These are phyloP conservation scores for Polyporus tsugae DNA, from an alignment of 1,284 basidiomycete species.

Conservation along the genomic window DNA sequence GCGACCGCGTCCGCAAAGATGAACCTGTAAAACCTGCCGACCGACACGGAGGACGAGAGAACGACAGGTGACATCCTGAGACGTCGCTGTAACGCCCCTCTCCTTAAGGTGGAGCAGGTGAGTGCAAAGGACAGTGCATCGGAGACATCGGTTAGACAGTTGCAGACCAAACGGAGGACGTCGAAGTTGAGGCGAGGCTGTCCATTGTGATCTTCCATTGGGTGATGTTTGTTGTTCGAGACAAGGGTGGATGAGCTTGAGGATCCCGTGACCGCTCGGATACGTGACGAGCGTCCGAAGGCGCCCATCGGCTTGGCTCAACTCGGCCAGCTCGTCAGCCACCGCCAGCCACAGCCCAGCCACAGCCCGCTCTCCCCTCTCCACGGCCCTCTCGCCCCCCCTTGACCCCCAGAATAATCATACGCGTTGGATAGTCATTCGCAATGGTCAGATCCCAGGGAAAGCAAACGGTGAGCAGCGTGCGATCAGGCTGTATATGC, in stretches of 20 bases:
- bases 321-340: conserved; percentile 31
- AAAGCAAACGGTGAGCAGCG: conserved; percentile 38
- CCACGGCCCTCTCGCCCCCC: conserved; percentile 1
- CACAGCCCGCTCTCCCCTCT: conserved; percentile 16
- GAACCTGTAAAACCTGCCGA: neutral
- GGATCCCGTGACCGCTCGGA: neutral
- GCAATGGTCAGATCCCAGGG: conserved; percentile 35
- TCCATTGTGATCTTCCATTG: neutral
- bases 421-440: neutral
- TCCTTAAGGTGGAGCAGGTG: neutral
- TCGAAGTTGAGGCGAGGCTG: neutral
- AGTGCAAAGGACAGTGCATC: neutral
- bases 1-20: neutral
- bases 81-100: neutral
- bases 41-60: neutral
- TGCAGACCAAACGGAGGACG: conserved; percentile 1
- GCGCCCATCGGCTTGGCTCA: conserved; percentile 26
- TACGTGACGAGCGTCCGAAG: neutral
- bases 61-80: neutral
- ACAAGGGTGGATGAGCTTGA: too few relatives aligned
- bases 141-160: neutral
- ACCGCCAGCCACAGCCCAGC: conserved; percentile 32
- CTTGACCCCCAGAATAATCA: neutral
- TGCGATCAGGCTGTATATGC: conserved; percentile 27
- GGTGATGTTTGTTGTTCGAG: too few relatives aligned